Evolutionary conservation across 768 basidiomycete genomes (phyloP), one percentile per base, ranked within the genome.

Genomic region (Lentinula sp.): DNA sequence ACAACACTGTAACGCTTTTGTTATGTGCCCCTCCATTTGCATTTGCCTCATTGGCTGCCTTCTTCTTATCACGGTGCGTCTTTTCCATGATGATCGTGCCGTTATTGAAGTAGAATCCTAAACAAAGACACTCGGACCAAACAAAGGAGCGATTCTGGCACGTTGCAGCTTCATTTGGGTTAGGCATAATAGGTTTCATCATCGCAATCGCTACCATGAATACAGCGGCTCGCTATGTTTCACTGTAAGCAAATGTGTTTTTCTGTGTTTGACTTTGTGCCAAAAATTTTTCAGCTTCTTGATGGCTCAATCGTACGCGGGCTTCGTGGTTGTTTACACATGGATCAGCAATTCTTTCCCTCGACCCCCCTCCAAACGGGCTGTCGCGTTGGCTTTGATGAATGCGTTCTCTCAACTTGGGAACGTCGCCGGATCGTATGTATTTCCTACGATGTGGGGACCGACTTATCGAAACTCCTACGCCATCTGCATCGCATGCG

Each of bases 371-470:
- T 85, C 90, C 43, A 93, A 93, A 72, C 85, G 92, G 9, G 89
- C 92, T 11, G 87, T 93, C 18, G 86, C 90, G 6, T 78, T 95
- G 62, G 92, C 90, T 10, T 75, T 89, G 66, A 82, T 92, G 69
- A 91, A 93, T 71, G 84, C 87, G 31, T 89, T 89, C 71, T 85
- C 87, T 34, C 87, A 91, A 68, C 78, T 94, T 31, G 94, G 93
- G 5, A 95, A 95, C 72, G 78, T 95, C 60, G 79, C 87, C 16
- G 92, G 93, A 64, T 87, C 90, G 76, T 89, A 89, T 68, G 75
- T 86, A 46, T 90, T 87, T 86, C 87, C 84, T 10, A 73, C 70
- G 40, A 65, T 62, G 6, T 90, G 87, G 87, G 88, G 87, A 7
- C 87, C 86, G 28, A 81, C 82, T 0, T 92, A 90, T 72, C 71